Evolutionary conservation across 2,329 filamentous ascomycete species (phyloP).

Genomic region (Dothidotthia symphoricarpi): DNA sequence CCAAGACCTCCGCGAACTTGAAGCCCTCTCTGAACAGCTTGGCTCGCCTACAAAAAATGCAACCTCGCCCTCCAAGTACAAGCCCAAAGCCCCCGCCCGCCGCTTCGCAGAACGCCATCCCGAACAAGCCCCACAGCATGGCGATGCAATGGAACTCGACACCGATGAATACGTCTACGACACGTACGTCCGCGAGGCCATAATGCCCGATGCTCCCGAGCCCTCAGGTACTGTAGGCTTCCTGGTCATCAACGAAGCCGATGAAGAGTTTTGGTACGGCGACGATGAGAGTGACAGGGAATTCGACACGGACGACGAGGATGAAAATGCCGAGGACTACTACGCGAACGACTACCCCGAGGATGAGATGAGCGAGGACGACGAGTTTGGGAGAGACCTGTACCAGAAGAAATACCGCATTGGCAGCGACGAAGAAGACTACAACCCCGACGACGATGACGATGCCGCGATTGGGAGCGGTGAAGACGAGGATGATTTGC

Average conservation of each 20-base stretch:
- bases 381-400: constrained; percentile 55
- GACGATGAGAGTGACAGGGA: constrained; percentile 54
- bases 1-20: constrained; percentile 32
- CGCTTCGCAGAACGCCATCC: constrained; percentile 39
- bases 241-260: constrained; percentile 51
- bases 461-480: constrained; percentile 21
- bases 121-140: constrained; percentile 17
- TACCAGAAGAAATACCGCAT: constrained; percentile 43
- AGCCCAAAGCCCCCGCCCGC: constrained; percentile 35
- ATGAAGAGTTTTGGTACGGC: constrained; percentile 58
- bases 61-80: constrained; percentile 28
- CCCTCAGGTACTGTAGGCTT: constrained; percentile 41
- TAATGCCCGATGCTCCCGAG: constrained; percentile 37
- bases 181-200: constrained; percentile 56
- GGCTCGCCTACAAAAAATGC: constrained; percentile 15
- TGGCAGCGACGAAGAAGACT: constrained; percentile 43
- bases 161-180: constrained; percentile 60
- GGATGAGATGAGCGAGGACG: constrained; percentile 72
- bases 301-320: constrained; percentile 61
- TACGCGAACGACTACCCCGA: constrained; percentile 79
- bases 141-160: constrained; percentile 39
- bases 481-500: constrained; percentile 32
- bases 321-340: constrained; percentile 71
- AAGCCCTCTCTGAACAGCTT: constrained; percentile 35
- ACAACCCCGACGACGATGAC: constrained; percentile 18